These are phyloP conservation scores for Diaporthe eres DNA, from an alignment of 2,329 filamentous ascomycete species.

Conservation along the genomic window DNA sequence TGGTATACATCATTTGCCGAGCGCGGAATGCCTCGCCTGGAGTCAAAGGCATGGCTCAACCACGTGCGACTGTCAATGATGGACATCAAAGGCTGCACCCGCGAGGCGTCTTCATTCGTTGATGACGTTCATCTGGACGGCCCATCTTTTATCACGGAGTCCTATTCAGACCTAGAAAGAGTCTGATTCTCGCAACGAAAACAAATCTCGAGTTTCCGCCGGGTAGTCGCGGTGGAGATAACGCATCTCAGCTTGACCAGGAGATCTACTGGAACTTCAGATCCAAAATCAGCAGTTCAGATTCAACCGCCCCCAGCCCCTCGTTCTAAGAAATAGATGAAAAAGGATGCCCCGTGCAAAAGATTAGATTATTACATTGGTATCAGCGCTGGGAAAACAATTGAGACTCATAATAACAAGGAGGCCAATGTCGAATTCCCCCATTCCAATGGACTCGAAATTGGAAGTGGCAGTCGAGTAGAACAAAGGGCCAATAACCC, in stretches of 20 bases:
- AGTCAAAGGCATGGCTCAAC: constrained; percentile 25
- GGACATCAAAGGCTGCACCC: background rate
- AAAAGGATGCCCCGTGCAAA: too few relatives aligned
- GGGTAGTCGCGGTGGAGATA: background rate
- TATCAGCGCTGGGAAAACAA: too few relatives aligned
- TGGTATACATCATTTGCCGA: background rate
- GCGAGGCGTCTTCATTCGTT: background rate
- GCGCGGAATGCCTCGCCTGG: background rate
- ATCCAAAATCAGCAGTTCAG: background rate
- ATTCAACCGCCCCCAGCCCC: too few relatives aligned
- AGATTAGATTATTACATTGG: background rate
- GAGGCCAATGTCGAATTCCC: background rate
- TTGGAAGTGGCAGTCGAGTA: background rate
- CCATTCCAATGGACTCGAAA: background rate
- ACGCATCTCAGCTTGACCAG: background rate
- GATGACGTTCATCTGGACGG: background rate
- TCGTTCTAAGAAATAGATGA: too few relatives aligned
- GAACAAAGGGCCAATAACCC: background rate
- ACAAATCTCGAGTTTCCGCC: background rate
- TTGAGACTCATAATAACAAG: fast-evolving
- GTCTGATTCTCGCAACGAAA: background rate
- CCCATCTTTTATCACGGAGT: background rate
- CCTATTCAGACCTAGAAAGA: constrained; percentile 3
- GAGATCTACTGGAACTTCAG: background rate
- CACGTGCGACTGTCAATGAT: background rate